These are phyloP conservation scores for Trametes sanguinea DNA, from an alignment of 768 basidiomycete genomes.

Conservation along the genomic window DNA sequence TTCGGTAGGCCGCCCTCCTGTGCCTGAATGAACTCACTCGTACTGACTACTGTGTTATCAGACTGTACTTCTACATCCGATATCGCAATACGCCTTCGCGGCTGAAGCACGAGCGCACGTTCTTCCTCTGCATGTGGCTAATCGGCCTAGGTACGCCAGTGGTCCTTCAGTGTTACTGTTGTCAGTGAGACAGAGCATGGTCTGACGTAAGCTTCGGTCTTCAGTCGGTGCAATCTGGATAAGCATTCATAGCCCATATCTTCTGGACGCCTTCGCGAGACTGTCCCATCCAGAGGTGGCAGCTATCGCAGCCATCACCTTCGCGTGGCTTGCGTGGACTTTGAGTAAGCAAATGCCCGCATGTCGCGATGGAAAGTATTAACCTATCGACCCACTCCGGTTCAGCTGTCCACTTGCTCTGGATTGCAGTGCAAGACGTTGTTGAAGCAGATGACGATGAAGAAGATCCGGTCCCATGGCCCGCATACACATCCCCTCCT, in stretches of 20 bases:
- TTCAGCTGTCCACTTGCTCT: conserved; percentile 18
- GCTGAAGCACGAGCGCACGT: conserved; percentile 14
- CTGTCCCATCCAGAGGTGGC: conserved; percentile 11
- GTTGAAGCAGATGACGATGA: not conserved
- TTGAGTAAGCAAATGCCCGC: not conserved
- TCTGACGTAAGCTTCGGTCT: not conserved
- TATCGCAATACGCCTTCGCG: conserved; percentile 5
- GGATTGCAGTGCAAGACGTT: conserved; percentile 13
- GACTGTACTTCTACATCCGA: conserved; percentile 14
- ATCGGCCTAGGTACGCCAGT: conserved; percentile 4
- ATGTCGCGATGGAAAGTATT: too few species aligned
- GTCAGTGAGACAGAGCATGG: too few species aligned
- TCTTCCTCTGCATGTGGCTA: conserved; percentile 9
- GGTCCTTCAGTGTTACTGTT: too few species aligned
- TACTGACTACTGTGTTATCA: not conserved
- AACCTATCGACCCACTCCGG: too few species aligned
- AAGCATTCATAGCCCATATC: conserved; percentile 2
- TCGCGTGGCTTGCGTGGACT: conserved; percentile 16
- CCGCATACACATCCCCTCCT: not conserved
- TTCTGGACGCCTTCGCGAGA: conserved; percentile 11
- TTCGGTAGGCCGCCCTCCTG: not conserved
- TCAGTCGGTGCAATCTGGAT: conserved; percentile 11
- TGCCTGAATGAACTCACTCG: not conserved
- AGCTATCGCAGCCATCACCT: conserved; percentile 10
- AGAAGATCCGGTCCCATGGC: conserved; percentile 9